Conservation (phyloP, 2,329 filamentous ascomycete genomes). For the Diaporthe capsici region DNA sequence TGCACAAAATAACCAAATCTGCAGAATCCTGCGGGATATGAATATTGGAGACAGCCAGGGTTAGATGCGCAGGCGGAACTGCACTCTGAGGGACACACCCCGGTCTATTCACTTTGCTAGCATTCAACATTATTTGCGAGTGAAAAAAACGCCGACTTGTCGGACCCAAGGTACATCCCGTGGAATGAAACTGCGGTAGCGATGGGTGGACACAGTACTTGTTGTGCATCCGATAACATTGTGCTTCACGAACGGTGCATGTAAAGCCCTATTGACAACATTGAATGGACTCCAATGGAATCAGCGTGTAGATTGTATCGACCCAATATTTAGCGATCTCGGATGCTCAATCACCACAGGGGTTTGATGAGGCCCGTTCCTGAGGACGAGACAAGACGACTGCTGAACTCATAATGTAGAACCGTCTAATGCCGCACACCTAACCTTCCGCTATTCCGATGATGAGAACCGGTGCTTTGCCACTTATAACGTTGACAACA, state of each 20-base stretch:
- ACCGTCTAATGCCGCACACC: background rate
- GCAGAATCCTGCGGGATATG: background rate
- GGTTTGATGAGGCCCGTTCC: background rate
- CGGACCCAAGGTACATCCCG: background rate
- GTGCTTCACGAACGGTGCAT: slow-evolving; percentile 1
- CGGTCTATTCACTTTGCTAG: too few species aligned
- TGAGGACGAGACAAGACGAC: background rate
- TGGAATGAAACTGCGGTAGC: background rate
- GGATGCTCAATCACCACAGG: background rate
- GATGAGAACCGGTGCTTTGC: background rate
- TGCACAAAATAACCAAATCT: slow-evolving; percentile 1
- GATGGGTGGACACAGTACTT: background rate
- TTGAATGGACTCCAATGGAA: background rate
- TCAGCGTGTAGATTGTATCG: slow-evolving; percentile 4
- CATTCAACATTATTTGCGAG: background rate
- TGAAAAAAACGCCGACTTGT: background rate
- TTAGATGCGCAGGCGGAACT: background rate
- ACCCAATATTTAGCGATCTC: background rate
- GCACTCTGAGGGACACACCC: background rate
- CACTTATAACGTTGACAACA: background rate
- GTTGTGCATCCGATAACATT: background rate
- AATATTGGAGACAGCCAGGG: background rate
- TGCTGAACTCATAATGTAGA: background rate
- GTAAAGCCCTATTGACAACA: background rate
- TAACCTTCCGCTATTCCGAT: background rate